These are phyloP conservation scores for Aristolochia contorta DNA, from an alignment of 164 flowering plant genomes.

Conservation along the genomic window DNA sequence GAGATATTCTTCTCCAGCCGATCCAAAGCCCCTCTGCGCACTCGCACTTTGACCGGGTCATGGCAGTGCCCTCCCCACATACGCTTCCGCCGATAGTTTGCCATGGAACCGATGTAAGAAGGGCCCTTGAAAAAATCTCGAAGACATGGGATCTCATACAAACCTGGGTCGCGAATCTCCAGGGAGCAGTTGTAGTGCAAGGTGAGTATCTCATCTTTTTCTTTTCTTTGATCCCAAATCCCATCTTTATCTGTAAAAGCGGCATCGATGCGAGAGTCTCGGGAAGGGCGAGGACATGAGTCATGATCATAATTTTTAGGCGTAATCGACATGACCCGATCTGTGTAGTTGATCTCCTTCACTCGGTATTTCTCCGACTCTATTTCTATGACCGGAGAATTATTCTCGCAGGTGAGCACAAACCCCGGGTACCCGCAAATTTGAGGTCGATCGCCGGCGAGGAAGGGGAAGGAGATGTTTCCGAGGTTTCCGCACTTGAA, in stretches of 20 bases:
- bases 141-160: no score
- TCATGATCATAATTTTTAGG: no score
- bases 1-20: no score
- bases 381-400: not conserved
- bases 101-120: no score
- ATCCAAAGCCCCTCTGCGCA: no score
- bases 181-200: not conserved
- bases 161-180: not conserved
- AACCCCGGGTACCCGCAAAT: not conserved
- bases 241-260: not conserved
- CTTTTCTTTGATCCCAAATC: not conserved
- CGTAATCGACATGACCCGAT: not conserved
- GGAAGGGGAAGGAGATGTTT: not conserved
- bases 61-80: no score
- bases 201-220: not conserved
- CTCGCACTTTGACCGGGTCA: no score
- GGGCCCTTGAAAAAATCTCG: no score
- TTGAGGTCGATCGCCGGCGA: not conserved
- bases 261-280: not conserved
- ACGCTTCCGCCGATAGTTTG: no score
- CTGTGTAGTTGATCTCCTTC: not conserved
- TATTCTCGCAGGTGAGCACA: not conserved
- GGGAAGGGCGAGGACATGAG: no score
- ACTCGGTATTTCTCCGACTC: not conserved
- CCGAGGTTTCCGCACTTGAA: not conserved